Base-by-base conservation (phyloP, 805 yeast species). In the Lachancea sp. region DNA sequence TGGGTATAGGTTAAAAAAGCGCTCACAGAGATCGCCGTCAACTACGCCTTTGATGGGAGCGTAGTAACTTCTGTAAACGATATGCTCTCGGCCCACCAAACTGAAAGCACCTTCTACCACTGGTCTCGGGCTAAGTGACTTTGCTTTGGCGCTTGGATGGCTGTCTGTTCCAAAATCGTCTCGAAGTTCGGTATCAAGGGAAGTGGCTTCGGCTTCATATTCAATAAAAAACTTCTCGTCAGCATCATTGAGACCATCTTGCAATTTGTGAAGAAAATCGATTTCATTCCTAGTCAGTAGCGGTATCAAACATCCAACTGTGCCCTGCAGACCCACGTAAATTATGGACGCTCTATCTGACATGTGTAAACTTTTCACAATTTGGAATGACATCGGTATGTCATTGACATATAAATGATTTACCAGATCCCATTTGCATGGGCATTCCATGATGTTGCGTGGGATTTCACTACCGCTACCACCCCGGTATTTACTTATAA, bases 21-120 rank as follows among this genome's bases (percentile, higher is more conserved):
- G 57, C 51, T 87, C 96, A 35, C 90, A 67, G 12, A 85, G 65
- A 56, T 92, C 97, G 8, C 98, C 98, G 62, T 92, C 97, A 29
- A 92, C 71, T 2, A 83, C 78, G 36, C 77, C 72, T 47, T 78
- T 80, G 2, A 72, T 74, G 0, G 97, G 96, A n/a, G 76, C 78
- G 57, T 86, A 87, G 54, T 81, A 83, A 38, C 97, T 72, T 41
- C 97, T 65, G 56, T 71, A 89, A 42, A 72, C 73, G 46, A 75
- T 44, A 42, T 80, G 84, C 46, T 82, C 83, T 42, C 92, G 69
- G 0, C 82, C 90, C 2, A 79, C 68, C n/a, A 78, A 41, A 3
- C 72, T 45, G 33, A 45, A 50, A 7, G 53, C 43, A 5, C 65
- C 65, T 40, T 60, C 62, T 2, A 51, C 42, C 17, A 37, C 18